These are phyloP conservation scores for Pisolithus tinctorius DNA, from an alignment of 768 basidiomycete genomes.

Conservation along the genomic window DNA sequence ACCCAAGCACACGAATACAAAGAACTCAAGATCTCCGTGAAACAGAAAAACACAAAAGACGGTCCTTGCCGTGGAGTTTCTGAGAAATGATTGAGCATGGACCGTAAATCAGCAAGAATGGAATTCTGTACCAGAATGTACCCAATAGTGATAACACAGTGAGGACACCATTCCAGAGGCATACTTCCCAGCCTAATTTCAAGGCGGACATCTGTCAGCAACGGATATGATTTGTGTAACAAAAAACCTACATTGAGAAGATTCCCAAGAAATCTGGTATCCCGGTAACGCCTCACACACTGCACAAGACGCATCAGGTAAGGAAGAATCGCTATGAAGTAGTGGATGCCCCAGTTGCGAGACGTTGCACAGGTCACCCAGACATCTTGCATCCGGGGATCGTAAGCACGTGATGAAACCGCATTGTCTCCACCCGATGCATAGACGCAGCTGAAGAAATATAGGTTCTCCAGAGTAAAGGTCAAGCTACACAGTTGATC, in stretches of 20 bases:
- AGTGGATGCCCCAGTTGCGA: conserved; percentile 56
- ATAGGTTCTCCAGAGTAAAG: conserved; percentile 69
- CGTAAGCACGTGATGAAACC: conserved; percentile 7
- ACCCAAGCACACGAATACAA: conserved; percentile 79
- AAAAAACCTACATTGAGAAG: conserved; percentile 68
- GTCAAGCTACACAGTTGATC: conserved; percentile 79
- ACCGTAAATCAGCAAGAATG: background rate
- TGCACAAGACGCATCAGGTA: conserved; percentile 76
- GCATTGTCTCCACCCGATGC: conserved; percentile 5
- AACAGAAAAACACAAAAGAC: conserved; percentile 61
- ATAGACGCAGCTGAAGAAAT: conserved; percentile 72
- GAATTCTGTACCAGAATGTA: conserved; percentile 44
- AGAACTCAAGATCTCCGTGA: conserved; percentile 57
- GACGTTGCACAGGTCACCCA: conserved; percentile 37
- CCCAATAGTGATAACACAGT: conserved; percentile 73
- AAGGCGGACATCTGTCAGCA: conserved; percentile 1
- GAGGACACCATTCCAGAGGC: conserved; percentile 56
- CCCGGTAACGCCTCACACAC: conserved; percentile 79
- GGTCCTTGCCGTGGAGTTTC: conserved; percentile 34
- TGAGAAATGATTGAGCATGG: background rate
- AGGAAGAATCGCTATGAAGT: conserved; percentile 57
- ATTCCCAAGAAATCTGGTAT: conserved; percentile 70
- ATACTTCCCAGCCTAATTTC: conserved; percentile 77
- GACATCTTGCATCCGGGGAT: conserved; percentile 34
- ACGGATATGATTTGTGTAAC: conserved; percentile 6